These are phyloP conservation scores for Dactylella cylindrospora DNA, from an alignment of 2,329 filamentous ascomycete species.

Conservation along the genomic window DNA sequence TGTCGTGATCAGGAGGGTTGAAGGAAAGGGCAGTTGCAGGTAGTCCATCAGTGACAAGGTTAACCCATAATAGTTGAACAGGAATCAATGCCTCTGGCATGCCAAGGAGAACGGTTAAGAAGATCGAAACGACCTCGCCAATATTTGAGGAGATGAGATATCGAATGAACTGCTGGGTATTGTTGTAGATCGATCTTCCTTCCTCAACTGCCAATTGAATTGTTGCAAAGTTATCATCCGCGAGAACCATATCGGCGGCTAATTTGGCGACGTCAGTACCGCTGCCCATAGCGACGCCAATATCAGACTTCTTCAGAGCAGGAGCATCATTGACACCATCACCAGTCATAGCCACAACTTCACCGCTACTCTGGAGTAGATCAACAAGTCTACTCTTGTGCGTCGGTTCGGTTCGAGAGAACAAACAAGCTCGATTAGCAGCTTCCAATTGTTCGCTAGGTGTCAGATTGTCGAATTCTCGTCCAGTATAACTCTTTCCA, in stretches of 20 bases:
- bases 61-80: slow-evolving; percentile 97
- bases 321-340: slow-evolving; percentile 98
- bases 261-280: slow-evolving; percentile 96
- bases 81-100: slow-evolving; percentile 98
- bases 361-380: slow-evolving; percentile 84
- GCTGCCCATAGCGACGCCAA: slow-evolving; percentile 97
- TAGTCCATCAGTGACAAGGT: slow-evolving; percentile 94
- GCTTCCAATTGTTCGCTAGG: slow-evolving; percentile 78
- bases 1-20: slow-evolving; percentile 97
- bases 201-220: slow-evolving; percentile 96
- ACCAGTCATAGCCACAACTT: slow-evolving; percentile 98
- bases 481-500: slow-evolving; percentile 92
- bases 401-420: slow-evolving; percentile 90
- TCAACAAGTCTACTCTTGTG: slow-evolving; percentile 99
- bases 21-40: slow-evolving; percentile 95
- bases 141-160: slow-evolving; percentile 99
- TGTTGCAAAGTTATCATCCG: slow-evolving; percentile 98
- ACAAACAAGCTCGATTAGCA: slow-evolving; percentile 81
- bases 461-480: slow-evolving; percentile 85
- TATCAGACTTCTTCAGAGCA: slow-evolving; percentile 96
- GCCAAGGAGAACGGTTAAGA: slow-evolving; percentile 90
- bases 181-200: slow-evolving; percentile 98
- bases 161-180: slow-evolving; percentile 98
- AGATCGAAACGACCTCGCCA: slow-evolving; percentile 97
- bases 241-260: slow-evolving; percentile 96